Evolutionary conservation across 345 rosid genomes (phyloP), one percentile per base, ranked within the genome.

Genomic region (Eucalyptus regnans): DNA sequence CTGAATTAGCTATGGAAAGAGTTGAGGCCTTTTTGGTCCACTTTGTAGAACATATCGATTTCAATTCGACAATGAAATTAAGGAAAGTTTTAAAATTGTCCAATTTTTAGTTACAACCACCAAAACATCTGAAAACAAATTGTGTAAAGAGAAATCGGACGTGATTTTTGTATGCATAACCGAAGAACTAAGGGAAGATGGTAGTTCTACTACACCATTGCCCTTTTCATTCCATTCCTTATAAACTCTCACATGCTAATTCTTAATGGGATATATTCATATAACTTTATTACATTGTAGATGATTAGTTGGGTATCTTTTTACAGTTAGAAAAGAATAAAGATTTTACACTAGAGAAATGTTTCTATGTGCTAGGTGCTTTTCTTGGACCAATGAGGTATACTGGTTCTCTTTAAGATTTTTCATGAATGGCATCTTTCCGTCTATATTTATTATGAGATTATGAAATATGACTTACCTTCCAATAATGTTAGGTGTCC

Each of bases 341-440:
- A 14, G 10, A 33, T 37, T 48, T 9, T 52, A 20, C 4, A 37
- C 27, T 37, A 8, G 9, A 58, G 83, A 25, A 16, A 58, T 60
- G 20, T 52, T 51, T 41, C 12, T 51, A 23, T 71, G 89, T 84
- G 90, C 91, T 93, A 96, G 97, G 99, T 97, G 91, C 94, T 96
- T 87, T 95, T 96, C 46, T 90, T 95, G 97, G 1, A 99, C 99
- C 0, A 94, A 95, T 58, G 97, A 95, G 97, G 99, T 96, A 51
- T 86, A 92, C 89, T 9, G 29, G 33, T 14, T 43, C 43, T 12
- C 25, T 66, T 76, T 48, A 15, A n/a, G 31, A 23, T 18, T 29
- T 9, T 31, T 31, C 37, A 43, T 20, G 10, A 33, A 56, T 46
- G 46, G 25, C 43, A 50, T 51, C 76, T 58, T 58, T 31, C 37